phyloP scores from a whole-genome alignment of 2,329 filamentous ascomycete species.

The Fusarium denticulatum region DNA sequence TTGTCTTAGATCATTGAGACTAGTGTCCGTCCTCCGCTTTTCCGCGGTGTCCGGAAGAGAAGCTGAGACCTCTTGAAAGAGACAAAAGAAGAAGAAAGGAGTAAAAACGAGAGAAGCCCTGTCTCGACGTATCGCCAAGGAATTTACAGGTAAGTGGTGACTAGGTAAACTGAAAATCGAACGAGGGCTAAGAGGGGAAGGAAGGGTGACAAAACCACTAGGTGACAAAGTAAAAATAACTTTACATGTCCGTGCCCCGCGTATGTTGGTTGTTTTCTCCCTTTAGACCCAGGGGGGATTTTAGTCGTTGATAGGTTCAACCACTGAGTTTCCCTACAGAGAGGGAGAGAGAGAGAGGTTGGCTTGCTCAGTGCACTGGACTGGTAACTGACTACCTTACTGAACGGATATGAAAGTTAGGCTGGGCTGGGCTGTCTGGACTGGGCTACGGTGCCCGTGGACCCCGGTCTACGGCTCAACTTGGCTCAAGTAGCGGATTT shows the following conservation, averaged over 20 bases:
- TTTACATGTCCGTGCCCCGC: conserved; percentile 39
- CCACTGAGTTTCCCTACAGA: neutral
- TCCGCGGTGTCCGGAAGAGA: conserved; percentile 9
- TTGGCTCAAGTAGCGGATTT: conserved; percentile 19
- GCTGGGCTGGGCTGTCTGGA: conserved; percentile 1
- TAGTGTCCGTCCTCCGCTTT: conserved; percentile 22
- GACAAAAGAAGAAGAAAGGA: conserved; percentile 5
- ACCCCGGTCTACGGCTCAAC: conserved; percentile 13
- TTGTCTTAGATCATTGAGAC: conserved; percentile 23
- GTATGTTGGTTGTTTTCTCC: neutral
- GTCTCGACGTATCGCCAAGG: conserved; percentile 13
- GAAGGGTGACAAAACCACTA: conserved; percentile 40
- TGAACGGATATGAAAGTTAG: neutral
- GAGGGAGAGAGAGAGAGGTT: neutral
- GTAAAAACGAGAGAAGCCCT: neutral
- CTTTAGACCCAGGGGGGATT: neutral
- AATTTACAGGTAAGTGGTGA: conserved; percentile 8
- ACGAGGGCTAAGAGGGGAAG: neutral
- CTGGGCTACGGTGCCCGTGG: conserved; percentile 15
- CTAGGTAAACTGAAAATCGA: conserved; percentile 4
- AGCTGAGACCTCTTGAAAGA: conserved; percentile 10
- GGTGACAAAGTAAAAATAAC: conserved; percentile 48
- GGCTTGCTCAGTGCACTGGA: neutral
- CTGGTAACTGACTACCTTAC: neutral
- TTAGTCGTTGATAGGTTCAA: neutral